Evolutionary conservation across 164 flowering plant genomes (phyloP).

Genomic region (Magnolia officinalis): DNA sequence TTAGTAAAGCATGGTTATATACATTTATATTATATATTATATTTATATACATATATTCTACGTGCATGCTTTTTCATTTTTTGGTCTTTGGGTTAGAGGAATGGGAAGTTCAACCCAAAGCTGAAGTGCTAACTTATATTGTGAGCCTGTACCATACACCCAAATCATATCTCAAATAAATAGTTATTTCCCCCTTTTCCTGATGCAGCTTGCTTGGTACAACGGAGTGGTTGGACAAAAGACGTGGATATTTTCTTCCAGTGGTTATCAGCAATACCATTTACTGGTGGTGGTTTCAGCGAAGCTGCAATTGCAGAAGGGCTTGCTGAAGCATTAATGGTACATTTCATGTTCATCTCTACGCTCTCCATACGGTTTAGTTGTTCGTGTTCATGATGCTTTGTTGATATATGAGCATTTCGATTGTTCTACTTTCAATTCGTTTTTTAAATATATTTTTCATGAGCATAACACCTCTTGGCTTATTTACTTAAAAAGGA

Average conservation of each 20-base stretch:
- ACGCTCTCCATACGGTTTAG: neutral
- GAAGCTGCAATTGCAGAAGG: conserved; percentile 97
- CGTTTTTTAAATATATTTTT: no score
- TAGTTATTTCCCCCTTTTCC: neutral
- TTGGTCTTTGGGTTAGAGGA: no score
- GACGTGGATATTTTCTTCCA: conserved; percentile 65
- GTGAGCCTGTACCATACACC: no score
- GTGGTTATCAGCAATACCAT: conserved; percentile 77
- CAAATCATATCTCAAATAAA: no score
- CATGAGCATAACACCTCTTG: neutral
- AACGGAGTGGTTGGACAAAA: conserved; percentile 86
- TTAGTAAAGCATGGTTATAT: no score
- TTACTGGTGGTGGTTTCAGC: conserved; percentile 87
- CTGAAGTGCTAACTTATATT: no score
- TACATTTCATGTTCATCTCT: conserved; percentile 15
- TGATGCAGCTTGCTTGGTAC: conserved; percentile 71
- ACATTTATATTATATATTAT: no score
- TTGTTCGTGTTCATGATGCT: neutral
- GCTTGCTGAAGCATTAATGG: conserved; percentile 89
- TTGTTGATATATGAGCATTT: neutral
- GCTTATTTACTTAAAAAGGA: neutral
- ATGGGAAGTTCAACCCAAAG: no score
- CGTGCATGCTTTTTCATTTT: no score
- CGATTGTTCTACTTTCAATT: neutral
- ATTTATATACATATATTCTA: no score